phyloP scores from a whole-genome alignment of 1,284 basidiomycete genomes.

The Ustilago sp. region DNA sequence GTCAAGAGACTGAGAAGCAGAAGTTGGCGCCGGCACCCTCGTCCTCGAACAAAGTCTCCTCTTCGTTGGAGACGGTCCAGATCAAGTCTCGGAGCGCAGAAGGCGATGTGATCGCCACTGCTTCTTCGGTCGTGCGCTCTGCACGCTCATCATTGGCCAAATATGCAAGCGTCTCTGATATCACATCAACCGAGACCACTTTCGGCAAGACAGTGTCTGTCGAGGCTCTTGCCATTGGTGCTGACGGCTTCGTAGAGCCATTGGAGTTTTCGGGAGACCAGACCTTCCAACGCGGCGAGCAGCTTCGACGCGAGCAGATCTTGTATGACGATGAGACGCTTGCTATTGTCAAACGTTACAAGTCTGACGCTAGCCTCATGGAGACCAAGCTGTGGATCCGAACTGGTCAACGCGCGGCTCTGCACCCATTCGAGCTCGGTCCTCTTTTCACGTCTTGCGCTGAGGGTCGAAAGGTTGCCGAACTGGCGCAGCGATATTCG shows the following conservation, averaged over 20 bases:
- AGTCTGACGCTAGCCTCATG: conserved; percentile 25
- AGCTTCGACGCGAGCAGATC: conserved; percentile 44
- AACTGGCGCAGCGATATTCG: conserved; percentile 55
- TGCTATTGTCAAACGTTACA: conserved; percentile 43
- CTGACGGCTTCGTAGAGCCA: conserved; percentile 44
- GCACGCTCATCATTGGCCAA: conserved; percentile 14
- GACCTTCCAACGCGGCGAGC: conserved; percentile 45
- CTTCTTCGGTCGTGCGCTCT: conserved; percentile 16
- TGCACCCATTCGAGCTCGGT: conserved; percentile 44
- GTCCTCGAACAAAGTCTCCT: conserved; percentile 10
- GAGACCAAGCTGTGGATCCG: conserved; percentile 43
- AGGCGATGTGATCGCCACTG: conserved; percentile 20
- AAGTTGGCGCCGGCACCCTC: not conserved
- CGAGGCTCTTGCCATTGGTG: conserved; percentile 39
- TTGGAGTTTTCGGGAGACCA: conserved; percentile 41
- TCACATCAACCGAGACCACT: not conserved
- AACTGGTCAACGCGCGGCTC: conserved; percentile 30
- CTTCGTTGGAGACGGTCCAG: conserved; percentile 14
- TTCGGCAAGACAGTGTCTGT: conserved; percentile 33
- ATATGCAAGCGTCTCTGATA: not conserved
- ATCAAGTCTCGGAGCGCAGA: not conserved
- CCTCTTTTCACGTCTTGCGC: conserved; percentile 40
- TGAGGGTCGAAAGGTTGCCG: conserved; percentile 51
- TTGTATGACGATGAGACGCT: conserved; percentile 56
- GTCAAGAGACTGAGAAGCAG: conserved; percentile 22